Conservation (phyloP, 1,284 basidiomycete species). For the Pyrrhoderma lamaoense region DNA sequence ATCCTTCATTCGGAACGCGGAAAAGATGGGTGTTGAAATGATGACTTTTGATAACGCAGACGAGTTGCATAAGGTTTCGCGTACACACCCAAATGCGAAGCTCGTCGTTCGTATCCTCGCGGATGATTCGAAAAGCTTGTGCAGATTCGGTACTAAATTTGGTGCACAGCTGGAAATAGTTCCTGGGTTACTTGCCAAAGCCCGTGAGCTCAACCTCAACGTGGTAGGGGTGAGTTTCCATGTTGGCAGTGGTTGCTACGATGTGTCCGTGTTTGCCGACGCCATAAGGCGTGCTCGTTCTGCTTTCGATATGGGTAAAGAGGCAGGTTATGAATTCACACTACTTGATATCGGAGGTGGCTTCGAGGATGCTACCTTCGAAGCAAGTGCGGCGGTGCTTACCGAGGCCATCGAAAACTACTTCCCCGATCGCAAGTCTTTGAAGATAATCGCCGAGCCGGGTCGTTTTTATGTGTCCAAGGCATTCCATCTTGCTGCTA, state of each 20-base stretch:
- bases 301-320: slow-evolving; percentile 85
- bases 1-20: slow-evolving; percentile 87
- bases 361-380: slow-evolving; percentile 89
- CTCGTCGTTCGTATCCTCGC: slow-evolving; percentile 93
- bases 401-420: slow-evolving; percentile 67
- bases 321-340: slow-evolving; percentile 76
- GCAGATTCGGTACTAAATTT: slow-evolving; percentile 93
- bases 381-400: slow-evolving; percentile 71
- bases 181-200: slow-evolving; percentile 73
- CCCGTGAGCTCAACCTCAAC: slow-evolving; percentile 73
- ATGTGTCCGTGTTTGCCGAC: slow-evolving; percentile 84
- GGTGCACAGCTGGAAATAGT: slow-evolving; percentile 88
- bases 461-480: slow-evolving; percentile 91
- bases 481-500: slow-evolving; percentile 90
- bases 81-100: slow-evolving; percentile 76
- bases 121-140: slow-evolving; percentile 93
- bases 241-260: slow-evolving; percentile 95
- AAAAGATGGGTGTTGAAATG: slow-evolving; percentile 71
- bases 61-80: slow-evolving; percentile 93
- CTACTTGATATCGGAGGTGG: slow-evolving; percentile 94
- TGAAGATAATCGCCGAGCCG: slow-evolving; percentile 94
- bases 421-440: slow-evolving; percentile 74
- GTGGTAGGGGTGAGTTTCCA: slow-evolving; percentile 98
- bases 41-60: slow-evolving; percentile 99
- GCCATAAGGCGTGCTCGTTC: slow-evolving; percentile 78